Conservation (phyloP, 768 basidiomycete genomes). For the Exidia glandulosa region DNA sequence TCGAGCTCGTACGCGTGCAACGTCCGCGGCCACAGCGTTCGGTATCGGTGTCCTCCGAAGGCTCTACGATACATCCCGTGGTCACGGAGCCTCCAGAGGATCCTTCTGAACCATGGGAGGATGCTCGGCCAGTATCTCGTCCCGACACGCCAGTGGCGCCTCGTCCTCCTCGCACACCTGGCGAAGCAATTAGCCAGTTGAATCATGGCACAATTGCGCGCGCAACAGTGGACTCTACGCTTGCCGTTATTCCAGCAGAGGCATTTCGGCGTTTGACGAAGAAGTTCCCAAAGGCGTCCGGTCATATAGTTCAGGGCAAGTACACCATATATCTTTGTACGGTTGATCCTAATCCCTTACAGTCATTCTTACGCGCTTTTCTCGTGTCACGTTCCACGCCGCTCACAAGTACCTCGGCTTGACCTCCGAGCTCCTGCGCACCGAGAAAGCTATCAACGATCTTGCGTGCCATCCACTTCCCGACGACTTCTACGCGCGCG, state of each 20-base stretch:
- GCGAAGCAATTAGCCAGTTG: conserved; percentile 4
- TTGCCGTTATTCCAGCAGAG: conserved; percentile 98
- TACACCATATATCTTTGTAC: background rate
- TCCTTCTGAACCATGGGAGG: background rate
- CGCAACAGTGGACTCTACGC: conserved; percentile 85
- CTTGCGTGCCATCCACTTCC: conserved; percentile 95
- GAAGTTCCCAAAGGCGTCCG: conserved; percentile 94
- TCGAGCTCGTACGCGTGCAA: background rate
- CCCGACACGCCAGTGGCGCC: background rate
- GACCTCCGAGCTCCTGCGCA: conserved; percentile 88
- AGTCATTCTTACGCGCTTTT: conserved; percentile 94
- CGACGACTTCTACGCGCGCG: conserved; percentile 80
- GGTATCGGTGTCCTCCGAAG: background rate
- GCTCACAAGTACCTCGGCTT: conserved; percentile 94
- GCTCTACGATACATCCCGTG: background rate
- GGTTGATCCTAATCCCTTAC: conserved; percentile 7
- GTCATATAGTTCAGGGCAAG: conserved; percentile 87
- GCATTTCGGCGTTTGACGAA: conserved; percentile 90
- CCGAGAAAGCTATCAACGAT: conserved; percentile 95
- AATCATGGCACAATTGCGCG: conserved; percentile 79
- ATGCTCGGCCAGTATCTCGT: background rate
- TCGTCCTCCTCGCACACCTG: background rate
- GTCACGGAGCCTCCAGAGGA: background rate
- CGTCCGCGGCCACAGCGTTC: background rate
- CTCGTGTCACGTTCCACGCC: conserved; percentile 93